A percentile compares a stretch with the other conserved stretches of the same genome.
Evolutionary conservation across 2,329 filamentous ascomycete species (phyloP).

Genomic region (Laburnicola sp.): DNA sequence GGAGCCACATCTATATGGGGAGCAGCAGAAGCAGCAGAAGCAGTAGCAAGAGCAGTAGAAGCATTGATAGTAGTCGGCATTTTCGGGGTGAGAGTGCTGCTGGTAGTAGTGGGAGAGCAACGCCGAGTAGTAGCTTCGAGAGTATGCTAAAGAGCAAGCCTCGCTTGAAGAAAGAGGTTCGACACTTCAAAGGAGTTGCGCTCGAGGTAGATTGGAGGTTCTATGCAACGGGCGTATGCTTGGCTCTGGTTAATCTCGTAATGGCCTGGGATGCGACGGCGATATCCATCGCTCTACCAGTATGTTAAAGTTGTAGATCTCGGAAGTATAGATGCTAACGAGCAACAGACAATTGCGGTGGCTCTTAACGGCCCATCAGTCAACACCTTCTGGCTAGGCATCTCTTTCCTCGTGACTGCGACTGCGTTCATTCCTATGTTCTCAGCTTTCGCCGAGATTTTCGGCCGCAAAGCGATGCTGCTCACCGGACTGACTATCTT

Average conservation of each 20-base stretch:
- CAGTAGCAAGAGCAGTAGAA: not conserved
- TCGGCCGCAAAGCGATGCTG: constrained; percentile 53
- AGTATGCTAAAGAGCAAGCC: constrained; percentile 10
- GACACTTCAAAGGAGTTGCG: constrained; percentile 10
- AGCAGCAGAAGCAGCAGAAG: constrained; percentile 5
- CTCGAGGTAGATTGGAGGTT: constrained; percentile 27
- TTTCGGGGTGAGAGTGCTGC: not conserved
- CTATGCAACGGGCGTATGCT: constrained; percentile 24
- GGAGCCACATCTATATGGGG: not conserved
- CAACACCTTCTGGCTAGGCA: constrained; percentile 55
- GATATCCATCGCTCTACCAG: constrained; percentile 27
- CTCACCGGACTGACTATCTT: constrained; percentile 50
- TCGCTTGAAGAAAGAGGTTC: constrained; percentile 18
- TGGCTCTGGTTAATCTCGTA: constrained; percentile 30
- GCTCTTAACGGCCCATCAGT: constrained; percentile 42
- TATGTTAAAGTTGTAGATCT: constrained; percentile 14
- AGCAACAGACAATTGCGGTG: constrained; percentile 36
- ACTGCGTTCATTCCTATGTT: constrained; percentile 51
- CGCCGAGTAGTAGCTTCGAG: constrained; percentile 10
- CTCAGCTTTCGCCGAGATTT: constrained; percentile 51
- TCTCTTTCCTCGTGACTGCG: constrained; percentile 52
- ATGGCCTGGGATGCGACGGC: constrained; percentile 29
- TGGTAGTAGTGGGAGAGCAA: constrained; percentile 1
- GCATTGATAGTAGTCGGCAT: not conserved
- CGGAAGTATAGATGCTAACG: constrained; percentile 5